A percentile compares a stretch with the other conserved stretches of the same genome.
phyloP scores from a whole-genome alignment of 176 grass and related monocot genomes.

The Oryza meridionalis region DNA sequence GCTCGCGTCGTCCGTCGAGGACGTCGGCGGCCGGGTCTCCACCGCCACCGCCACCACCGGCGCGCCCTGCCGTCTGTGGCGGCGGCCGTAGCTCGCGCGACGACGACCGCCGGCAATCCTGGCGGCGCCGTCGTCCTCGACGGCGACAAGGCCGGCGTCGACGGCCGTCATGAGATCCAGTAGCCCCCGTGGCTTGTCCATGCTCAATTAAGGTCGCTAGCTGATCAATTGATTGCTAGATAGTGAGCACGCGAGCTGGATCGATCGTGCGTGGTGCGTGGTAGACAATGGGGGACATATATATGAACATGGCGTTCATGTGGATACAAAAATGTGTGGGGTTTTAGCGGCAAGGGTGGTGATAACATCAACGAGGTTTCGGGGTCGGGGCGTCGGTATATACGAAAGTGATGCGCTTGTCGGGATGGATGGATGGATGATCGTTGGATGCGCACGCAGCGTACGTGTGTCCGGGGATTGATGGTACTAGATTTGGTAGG shows the following conservation, averaged over 20 bases:
- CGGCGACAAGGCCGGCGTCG: constrained; percentile 27
- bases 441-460: neutral
- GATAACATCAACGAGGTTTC: constrained; percentile 43
- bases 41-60: neutral
- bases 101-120: neutral
- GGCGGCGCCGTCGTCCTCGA: neutral
- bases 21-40: neutral
- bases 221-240: too few species aligned
- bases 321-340: constrained; percentile 13
- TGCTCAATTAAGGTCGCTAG: neutral
- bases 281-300: neutral
- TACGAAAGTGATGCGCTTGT: constrained; percentile 29
- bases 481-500: neutral
- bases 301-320: neutral
- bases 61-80: neutral
- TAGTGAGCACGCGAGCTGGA: too few species aligned
- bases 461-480: neutral
- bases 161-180: constrained; percentile 35
- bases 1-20: constrained; percentile 25
- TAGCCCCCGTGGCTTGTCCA: constrained; percentile 35
- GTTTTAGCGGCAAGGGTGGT: constrained; percentile 41
- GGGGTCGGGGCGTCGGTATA: neutral
- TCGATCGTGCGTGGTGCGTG: neutral
- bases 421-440: neutral
- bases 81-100: neutral